These are phyloP conservation scores for Monosporascus cannonballus DNA, from an alignment of 2,329 filamentous ascomycete species.

Conservation along the genomic window DNA sequence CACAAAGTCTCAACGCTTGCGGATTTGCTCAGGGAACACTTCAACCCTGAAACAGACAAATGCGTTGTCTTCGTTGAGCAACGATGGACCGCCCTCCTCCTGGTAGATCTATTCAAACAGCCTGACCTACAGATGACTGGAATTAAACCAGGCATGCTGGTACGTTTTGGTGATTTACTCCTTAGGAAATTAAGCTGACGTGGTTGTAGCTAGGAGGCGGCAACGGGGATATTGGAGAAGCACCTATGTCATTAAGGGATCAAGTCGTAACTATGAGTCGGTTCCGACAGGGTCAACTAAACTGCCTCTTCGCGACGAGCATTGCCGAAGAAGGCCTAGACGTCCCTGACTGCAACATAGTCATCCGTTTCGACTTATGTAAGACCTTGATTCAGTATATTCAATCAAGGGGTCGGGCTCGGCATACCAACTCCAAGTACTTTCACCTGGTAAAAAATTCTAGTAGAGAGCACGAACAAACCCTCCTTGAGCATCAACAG, in stretches of 20 bases:
- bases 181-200: conserved; percentile 11
- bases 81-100: conserved; percentile 67
- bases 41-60: conserved; percentile 50
- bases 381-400: conserved; percentile 90
- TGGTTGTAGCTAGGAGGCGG: conserved; percentile 31
- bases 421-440: conserved; percentile 71
- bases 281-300: conserved; percentile 52
- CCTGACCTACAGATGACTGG: conserved; percentile 48
- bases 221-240: conserved; percentile 43
- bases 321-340: conserved; percentile 64
- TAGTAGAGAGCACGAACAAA: conserved; percentile 55
- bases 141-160: conserved; percentile 50
- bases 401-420: conserved; percentile 83
- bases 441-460: conserved; percentile 74
- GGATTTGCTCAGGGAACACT: conserved; percentile 55
- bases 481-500: conserved; percentile 52
- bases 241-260: conserved; percentile 61
- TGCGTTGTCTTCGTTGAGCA: conserved; percentile 87
- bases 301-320: conserved; percentile 62
- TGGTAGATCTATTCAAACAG: conserved; percentile 61
- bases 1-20: conserved; percentile 65
- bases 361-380: conserved; percentile 79
- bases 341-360: conserved; percentile 60
- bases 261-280: conserved; percentile 69
- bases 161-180: conserved; percentile 26